Base-by-base conservation (phyloP, 495 filamentous ascomycete species). In the Pseudomonodictys pantanalensis region DNA sequence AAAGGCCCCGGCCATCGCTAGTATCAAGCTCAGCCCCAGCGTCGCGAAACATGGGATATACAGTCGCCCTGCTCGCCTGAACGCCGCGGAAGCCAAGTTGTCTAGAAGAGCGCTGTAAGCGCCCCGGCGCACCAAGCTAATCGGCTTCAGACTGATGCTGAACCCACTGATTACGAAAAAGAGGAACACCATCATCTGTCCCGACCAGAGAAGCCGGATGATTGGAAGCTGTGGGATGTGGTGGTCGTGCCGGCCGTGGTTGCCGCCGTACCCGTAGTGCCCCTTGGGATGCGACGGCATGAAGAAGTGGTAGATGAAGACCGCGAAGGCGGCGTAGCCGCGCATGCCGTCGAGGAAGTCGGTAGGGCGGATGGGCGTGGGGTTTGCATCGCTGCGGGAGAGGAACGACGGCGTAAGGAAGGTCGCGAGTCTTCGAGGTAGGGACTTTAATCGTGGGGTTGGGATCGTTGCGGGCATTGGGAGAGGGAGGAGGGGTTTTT, bases 131-230 rank as follows among this genome's bases (percentile, higher is more conserved):
- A 28, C 42, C 24, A 56, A 41, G 17, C 33, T 30, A 10, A 56
- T 6, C 39, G 52, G 52, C 25, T 47, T 56, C 39, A 56, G 20
- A 5, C 39, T 46, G 10, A 56, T 56, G 3, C 39, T 28, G 42
- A 56, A 56, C 3, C 52, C 52, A 3, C 39, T 46, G 24, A 56
- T 56, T 23, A 56, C 52, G 52, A 56, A 56, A 41, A 56, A 56
- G 11, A 56, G 9, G 42, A 10, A 47, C 3, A 56, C 52, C n/a
- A 38, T 46, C 42, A 35, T 24, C 15, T 46, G 52, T 4, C 52
- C 52, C 18, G 39, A 46, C 11, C 30, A 33, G 8, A 56, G 4
- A 2, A 56, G 24, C 18, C 52, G 5, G 11, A 56, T 6, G 8
- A 56, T 56, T 11, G 52, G 52, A 29, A 56, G 52, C 25, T 56